Base-by-base conservation (phyloP, 768 basidiomycete genomes). In the Mrakia blollopis region DNA sequence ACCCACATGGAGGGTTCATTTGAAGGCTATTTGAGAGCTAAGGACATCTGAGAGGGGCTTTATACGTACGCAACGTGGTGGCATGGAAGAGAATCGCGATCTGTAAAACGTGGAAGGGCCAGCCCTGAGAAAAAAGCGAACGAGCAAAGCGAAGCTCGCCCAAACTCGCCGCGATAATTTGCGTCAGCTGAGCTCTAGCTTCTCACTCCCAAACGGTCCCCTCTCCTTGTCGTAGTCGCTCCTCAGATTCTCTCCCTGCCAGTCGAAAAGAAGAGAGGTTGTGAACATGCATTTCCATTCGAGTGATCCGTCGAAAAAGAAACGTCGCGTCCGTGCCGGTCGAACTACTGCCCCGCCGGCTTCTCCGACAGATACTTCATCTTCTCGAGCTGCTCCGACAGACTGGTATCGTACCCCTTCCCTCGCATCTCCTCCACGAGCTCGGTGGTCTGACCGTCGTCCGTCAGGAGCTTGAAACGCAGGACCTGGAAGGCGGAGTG, bases 401-500 rank as follows among this genome's bases (percentile, higher is more conserved):
- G 65, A 32, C 60, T 72, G 37, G 72, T 52, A 23, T 77, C 76
- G 76, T 77, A 77, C 1, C 76, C 76, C 63, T 77, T 77, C 4
- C 76, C 76, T 39, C 52, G 63, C 76, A 77, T 77, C 72, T 77
- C 76, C 37, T 35, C 47, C n/a, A 72, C 41, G 60, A 77, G 62
- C 63, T 77, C 76, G 30, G 44, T 39, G 28, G 72, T 71, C n/a
- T 73, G 71, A 3, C 76, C 76, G 67, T 76, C 65, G 63, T 77
- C 76, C 21, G 71, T 35, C n/a, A 77, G 63, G 44, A 77, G 62
- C 50, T 77, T 73, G 72, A 77, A 77, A 3, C 76, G 71, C 28
- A 77, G 65, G 47, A 77, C 76, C 16, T 77, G 76, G 76, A 77
- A 77, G 32, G 76, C 76, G 11, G 76, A 52, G 13, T 50, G 32